Conservation (phyloP, 129 eudicot genomes). For the Logfia minima region DNA sequence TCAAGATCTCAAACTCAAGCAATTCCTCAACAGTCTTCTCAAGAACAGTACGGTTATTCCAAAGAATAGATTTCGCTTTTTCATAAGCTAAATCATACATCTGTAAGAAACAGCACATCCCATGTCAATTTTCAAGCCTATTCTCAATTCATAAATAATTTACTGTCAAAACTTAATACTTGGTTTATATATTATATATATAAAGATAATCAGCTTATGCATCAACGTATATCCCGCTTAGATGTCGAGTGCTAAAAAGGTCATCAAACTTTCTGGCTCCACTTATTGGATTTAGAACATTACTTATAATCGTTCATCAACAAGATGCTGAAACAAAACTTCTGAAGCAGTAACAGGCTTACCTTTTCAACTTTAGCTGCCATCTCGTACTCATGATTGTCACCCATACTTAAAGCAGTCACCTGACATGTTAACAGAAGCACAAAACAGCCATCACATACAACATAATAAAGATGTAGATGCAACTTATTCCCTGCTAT, state of each 20-base stretch:
- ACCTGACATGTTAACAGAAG: conserved; percentile 14
- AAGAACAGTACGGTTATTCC: conserved; percentile 62
- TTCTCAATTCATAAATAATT: not conserved
- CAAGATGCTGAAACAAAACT: not conserved
- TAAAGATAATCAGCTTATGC: not conserved
- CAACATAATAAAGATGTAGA: not conserved
- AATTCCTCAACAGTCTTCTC: conserved; percentile 83
- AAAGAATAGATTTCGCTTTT: conserved; percentile 77
- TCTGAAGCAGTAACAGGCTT: conserved; percentile 23
- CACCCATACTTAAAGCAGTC: conserved; percentile 77
- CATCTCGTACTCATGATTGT: conserved; percentile 70
- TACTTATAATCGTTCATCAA: conserved; percentile 16
- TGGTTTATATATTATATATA: conserved; percentile 1
- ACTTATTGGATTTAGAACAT: not conserved
- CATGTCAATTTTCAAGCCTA: conserved; percentile 21
- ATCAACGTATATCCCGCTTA: not conserved
- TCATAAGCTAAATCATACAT: conserved; percentile 79
- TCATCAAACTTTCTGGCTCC: conserved; percentile 5
- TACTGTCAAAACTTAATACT: not conserved
- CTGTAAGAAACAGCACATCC: conserved; percentile 41
- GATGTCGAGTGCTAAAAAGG: not conserved
- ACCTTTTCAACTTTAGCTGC: conserved; percentile 95
- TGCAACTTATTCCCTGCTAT: not conserved
- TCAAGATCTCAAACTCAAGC: conserved; percentile 71
- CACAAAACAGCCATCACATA: conserved; percentile 15